phyloP scores from a whole-genome alignment of 2,329 filamentous ascomycete species.

The Aspergillus cejpii region DNA sequence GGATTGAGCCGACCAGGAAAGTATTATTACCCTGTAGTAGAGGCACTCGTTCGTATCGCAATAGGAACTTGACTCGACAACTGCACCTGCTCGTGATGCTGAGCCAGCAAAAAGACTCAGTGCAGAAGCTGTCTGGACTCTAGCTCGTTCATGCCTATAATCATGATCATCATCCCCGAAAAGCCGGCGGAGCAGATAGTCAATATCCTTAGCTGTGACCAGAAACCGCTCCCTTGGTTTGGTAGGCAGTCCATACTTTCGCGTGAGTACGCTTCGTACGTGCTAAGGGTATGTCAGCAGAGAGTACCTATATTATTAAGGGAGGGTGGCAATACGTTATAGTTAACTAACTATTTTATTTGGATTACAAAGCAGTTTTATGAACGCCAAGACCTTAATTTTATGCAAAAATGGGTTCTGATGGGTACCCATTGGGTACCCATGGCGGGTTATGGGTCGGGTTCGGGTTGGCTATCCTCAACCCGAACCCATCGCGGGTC shows the following conservation, averaged over 20 bases:
- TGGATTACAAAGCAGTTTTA: no score
- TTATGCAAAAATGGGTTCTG: no score
- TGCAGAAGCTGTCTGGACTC: slow-evolving; percentile 8
- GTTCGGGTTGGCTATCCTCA: no score
- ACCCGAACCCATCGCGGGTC: no score
- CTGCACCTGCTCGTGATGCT: slow-evolving; percentile 8
- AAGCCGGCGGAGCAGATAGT: slow-evolving; percentile 9
- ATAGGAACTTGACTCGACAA: slow-evolving; percentile 17
- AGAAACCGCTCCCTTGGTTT: slow-evolving; percentile 10
- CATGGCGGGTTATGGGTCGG: no score
- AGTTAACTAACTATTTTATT: no score
- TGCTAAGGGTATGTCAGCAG: no score
- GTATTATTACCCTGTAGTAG: slow-evolving; percentile 19
- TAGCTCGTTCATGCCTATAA: slow-evolving; percentile 8
- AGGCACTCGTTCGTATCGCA: slow-evolving; percentile 13
- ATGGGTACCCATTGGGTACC: no score
- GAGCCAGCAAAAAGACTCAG: slow-evolving; percentile 9
- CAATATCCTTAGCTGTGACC: slow-evolving; percentile 15
- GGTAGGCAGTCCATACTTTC: slow-evolving; percentile 9
- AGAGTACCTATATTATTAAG: no score
- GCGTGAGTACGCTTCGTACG: slow-evolving; percentile 9
- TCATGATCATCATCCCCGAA: slow-evolving; percentile 9
- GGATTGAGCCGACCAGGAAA: no score
- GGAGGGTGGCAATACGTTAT: no score
- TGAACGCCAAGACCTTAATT: no score